Percentiles rank a stretch among this genome's conserved stretches.
Evolutionary conservation across 345 rosid genomes (phyloP).

Genomic region (Populus pruinosa): DNA sequence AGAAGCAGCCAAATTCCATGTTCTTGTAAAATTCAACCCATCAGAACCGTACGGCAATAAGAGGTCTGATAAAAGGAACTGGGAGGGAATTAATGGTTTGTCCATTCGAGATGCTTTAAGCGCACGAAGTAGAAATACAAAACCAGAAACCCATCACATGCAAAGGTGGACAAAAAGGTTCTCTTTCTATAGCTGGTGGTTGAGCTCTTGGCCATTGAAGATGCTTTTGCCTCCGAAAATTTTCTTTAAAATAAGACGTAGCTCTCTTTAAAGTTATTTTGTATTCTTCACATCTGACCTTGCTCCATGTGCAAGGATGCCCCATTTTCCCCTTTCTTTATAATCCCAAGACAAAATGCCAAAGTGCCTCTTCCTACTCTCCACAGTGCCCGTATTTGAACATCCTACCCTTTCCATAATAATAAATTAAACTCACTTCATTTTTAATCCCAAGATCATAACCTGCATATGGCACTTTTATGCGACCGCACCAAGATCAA

Average conservation of each 20-base stretch:
- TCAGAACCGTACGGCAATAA: background rate
- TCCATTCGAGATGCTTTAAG: slow-evolving; percentile 17
- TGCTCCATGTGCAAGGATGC: slow-evolving; percentile 52
- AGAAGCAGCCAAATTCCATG: background rate
- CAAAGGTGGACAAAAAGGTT: slow-evolving; percentile 5
- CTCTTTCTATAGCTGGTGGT: slow-evolving; percentile 9
- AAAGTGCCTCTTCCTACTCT: slow-evolving; percentile 24
- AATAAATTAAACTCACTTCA: slow-evolving; percentile 1
- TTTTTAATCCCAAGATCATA: background rate
- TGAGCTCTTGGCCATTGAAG: slow-evolving; percentile 20
- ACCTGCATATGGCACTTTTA: background rate
- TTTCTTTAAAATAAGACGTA: background rate
- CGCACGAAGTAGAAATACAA: slow-evolving; percentile 16
- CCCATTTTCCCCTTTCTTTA: slow-evolving; percentile 24
- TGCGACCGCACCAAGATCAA: slow-evolving; percentile 1
- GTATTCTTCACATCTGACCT: slow-evolving; percentile 26
- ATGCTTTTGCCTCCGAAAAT: slow-evolving; percentile 24
- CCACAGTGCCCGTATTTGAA: slow-evolving; percentile 1
- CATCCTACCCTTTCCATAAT: background rate
- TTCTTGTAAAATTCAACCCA: too few relatives aligned
- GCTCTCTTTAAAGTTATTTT: slow-evolving; percentile 20
- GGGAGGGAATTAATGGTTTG: background rate
- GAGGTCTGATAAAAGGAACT: background rate
- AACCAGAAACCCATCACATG: slow-evolving; percentile 34
- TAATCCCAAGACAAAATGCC: slow-evolving; percentile 25